Conservation (phyloP, 441 rosid genomes). For the Gossypium trilobum region DNA sequence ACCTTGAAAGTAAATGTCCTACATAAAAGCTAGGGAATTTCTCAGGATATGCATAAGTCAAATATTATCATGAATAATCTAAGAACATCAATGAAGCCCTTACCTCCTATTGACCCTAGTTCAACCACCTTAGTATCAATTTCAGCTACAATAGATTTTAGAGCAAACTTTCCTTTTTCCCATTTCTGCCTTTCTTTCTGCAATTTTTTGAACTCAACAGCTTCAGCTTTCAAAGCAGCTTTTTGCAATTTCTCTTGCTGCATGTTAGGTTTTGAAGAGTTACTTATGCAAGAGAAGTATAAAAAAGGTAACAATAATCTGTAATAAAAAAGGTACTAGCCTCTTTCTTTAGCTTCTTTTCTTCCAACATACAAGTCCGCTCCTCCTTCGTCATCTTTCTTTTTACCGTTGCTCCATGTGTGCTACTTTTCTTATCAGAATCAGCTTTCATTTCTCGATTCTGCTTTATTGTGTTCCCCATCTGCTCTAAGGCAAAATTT, state of each 20-base stretch:
- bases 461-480: slow-evolving; percentile 19
- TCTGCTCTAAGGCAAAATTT: slow-evolving; percentile 36
- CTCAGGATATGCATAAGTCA: slow-evolving; percentile 17
- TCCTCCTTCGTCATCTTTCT: slow-evolving; percentile 51
- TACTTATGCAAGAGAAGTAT: slow-evolving; percentile 7
- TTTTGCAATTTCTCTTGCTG: slow-evolving; percentile 80
- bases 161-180: slow-evolving; percentile 85
- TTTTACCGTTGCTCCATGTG: slow-evolving; percentile 33
- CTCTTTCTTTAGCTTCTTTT: slow-evolving; percentile 72
- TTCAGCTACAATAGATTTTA: slow-evolving; percentile 72
- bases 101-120: slow-evolving; percentile 74
- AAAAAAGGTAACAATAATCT: slow-evolving; percentile 1
- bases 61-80: slow-evolving; percentile 14
- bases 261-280: slow-evolving; percentile 23
- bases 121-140: slow-evolving; percentile 76
- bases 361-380: slow-evolving; percentile 47
- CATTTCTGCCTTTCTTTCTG: slow-evolving; percentile 79
- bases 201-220: slow-evolving; percentile 56
- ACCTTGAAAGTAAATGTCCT: slow-evolving; percentile 84
- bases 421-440: slow-evolving; percentile 25
- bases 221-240: slow-evolving; percentile 79
- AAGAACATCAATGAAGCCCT: slow-evolving; percentile 12
- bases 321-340: slow-evolving; percentile 29
- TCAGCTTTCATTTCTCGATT: slow-evolving; percentile 19
- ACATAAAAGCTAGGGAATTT: slow-evolving; percentile 25